Base-by-base conservation (phyloP, 2,329 filamentous ascomycete genomes). In the Talaromyces atroroseus region DNA sequence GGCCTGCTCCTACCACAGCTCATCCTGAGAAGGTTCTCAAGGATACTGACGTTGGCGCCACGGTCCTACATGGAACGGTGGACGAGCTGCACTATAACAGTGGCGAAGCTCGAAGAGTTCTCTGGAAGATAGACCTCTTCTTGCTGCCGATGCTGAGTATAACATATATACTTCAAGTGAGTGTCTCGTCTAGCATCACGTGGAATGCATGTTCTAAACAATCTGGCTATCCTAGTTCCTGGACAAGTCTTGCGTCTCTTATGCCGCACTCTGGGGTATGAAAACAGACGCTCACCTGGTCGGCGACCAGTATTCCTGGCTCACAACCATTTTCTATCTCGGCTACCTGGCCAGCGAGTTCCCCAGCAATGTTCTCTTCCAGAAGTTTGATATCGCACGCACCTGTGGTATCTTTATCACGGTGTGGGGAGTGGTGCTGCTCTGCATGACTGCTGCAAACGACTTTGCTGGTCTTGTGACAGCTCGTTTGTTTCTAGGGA, bases 401-500 rank as follows among this genome's bases (percentile, higher is more conserved):
- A 60, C 69, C 56, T 42, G 62, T 26, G 52, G 14, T 16, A 29
- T 47, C 16, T 58, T 55, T 46, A 61, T 65, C 34, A 61, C 56
- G 26, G 2, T 60, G 11, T 64, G 62, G 61, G 62, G 60, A 24
- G 58, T 21, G 5, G n/a, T 60, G 40, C 52, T 62, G 12, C 58
- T 60, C 44, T 59, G 55, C 49, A 57, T 59, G 40, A 58, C 52
- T 18, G 61, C 59, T 1, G 44, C 40, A 29, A 45, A 52, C 7
- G 36, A 21, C 29, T 62, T 62, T 50, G 51, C 55, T 6, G 45
- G 26, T 38, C 24, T 54, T 34, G 20, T 54, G 4, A n/a, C 18
- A 5, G 40, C 38, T 32, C 16, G 70, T 12, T 67, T 69, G 53
- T 66, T 72, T 32, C 58, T 64, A 3, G 62, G 62, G 1, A 53